Conservation (phyloP, 768 basidiomycete species). For the Russula dissimulans region DNA sequence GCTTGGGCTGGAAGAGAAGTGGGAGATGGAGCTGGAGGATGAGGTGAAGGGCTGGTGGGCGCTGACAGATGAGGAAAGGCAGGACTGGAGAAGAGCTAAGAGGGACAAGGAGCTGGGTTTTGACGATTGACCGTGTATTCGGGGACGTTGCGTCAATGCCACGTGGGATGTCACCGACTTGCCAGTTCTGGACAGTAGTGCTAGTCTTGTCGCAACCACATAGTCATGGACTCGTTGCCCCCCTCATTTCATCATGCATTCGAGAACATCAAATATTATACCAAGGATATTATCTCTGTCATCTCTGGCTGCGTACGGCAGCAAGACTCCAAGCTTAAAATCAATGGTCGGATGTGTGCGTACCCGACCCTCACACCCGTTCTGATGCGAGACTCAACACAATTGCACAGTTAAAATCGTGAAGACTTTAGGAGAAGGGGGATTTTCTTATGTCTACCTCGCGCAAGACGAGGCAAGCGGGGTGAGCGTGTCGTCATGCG, state of each 20-base stretch:
- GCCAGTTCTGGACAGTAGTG: too few species aligned
- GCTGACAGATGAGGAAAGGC: conserved; percentile 29
- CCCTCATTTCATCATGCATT: conserved; percentile 30
- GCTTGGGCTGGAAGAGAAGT: conserved; percentile 63
- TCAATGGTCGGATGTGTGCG: conserved; percentile 90
- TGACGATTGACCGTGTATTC: conserved; percentile 22
- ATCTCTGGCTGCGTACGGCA: conserved; percentile 74
- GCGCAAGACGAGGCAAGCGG: conserved; percentile 82
- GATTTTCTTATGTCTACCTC: conserved; percentile 86
- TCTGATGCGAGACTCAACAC: not conserved
- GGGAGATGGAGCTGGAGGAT: conserved; percentile 73
- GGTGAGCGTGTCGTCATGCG: conserved; percentile 35
- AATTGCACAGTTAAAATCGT: conserved; percentile 64
- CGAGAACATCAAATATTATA: conserved; percentile 58
- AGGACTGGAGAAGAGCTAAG: conserved; percentile 46
- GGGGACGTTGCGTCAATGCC: too few species aligned
- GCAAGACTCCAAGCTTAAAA: conserved; percentile 82
- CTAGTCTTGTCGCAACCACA: not conserved
- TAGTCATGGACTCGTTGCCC: conserved; percentile 9
- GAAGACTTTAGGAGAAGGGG: conserved; percentile 92
- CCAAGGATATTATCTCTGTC: conserved; percentile 76
- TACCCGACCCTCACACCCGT: conserved; percentile 16
- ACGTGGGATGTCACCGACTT: too few species aligned
- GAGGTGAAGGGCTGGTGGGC: conserved; percentile 53
- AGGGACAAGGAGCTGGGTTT: conserved; percentile 50